Evolutionary conservation across 768 basidiomycete species (phyloP), one percentile per base, ranked within the genome.

Genomic region (Tylopilus balloui): DNA sequence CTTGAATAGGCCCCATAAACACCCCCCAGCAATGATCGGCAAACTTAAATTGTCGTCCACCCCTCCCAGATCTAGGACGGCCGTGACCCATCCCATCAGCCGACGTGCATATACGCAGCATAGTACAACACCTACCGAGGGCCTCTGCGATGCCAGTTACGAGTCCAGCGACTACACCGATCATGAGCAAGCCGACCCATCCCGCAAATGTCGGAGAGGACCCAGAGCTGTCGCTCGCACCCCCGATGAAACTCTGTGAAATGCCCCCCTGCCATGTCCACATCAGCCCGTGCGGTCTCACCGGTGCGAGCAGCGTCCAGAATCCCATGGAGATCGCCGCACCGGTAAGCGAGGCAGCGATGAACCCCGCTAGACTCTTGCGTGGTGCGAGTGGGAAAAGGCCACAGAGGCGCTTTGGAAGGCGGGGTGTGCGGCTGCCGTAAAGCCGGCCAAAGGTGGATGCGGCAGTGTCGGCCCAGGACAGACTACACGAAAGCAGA

Each of bases 401-500:
- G 3, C 73, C 69, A 56, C 76, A 65, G 71, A 62, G 49, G 68
- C 62, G 70, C 39, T 71, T 64, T 2, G 85, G 85, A 4, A 87
- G 78, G 5, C 70, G 76, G 0, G 80, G 78, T 0, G 91, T 90
- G 39, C 71, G 69, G n/a, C 73, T 71, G 34, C 91, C 90, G 65
- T 80, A 91, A 28, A 91, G 72, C n/a, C 93, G 82, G 37, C 93
- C 93, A 55, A 95, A 73, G 12, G 90, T 94, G 10, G 93, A 95
- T 6, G 93, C 93, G 15, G 92, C 83, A 1, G 93, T 95, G 67
- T 96, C 93, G 0, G 91, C 92, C 93, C 93, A 96, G 27, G 92
- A 92, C 41, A 96, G 81, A 53, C 92, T 95, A 59, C 31, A 28
- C 0, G n/a, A 11, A n/a, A 13, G 20, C 0, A 19, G 12, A 17